Evolutionary conservation across 148 eudicot species (phyloP).

Genomic region (Chenopodium album): DNA sequence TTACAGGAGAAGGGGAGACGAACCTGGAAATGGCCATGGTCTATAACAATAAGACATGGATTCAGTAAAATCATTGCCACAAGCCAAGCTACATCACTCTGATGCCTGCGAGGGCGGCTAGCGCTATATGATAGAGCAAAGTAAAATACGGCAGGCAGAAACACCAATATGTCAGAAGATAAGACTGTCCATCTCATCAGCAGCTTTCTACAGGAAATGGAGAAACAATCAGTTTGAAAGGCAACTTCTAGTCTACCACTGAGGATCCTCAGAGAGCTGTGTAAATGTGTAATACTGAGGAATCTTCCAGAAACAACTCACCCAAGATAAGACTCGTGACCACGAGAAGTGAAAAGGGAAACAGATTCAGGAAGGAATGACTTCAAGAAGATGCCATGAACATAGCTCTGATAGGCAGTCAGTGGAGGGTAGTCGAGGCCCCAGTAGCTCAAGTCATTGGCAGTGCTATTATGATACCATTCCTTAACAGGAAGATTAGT

Average conservation of each 20-base stretch:
- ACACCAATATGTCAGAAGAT: slow-evolving; percentile 66
- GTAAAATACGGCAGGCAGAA: slow-evolving; percentile 79
- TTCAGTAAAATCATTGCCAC: slow-evolving; percentile 64
- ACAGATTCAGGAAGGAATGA: slow-evolving; percentile 71
- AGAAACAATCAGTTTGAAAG: slow-evolving; percentile 17
- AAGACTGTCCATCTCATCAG: slow-evolving; percentile 95
- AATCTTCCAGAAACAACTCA: slow-evolving; percentile 31
- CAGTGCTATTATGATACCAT: slow-evolving; percentile 81
- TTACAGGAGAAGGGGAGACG: background rate
- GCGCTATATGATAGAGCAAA: slow-evolving; percentile 47
- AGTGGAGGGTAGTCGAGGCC: slow-evolving; percentile 98
- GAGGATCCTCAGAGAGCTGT: background rate
- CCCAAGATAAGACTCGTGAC: slow-evolving; percentile 92
- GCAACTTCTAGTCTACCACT: background rate
- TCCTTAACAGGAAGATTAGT: slow-evolving; percentile 67
- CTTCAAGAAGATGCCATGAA: slow-evolving; percentile 70
- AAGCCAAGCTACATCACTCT: slow-evolving; percentile 65
- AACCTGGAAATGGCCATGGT: slow-evolving; percentile 98
- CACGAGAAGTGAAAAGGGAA: slow-evolving; percentile 66
- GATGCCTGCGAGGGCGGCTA: slow-evolving; percentile 31
- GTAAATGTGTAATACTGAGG: background rate
- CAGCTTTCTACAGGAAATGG: slow-evolving; percentile 67
- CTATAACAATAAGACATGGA: slow-evolving; percentile 79
- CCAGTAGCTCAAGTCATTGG: slow-evolving; percentile 80
- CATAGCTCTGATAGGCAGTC: slow-evolving; percentile 90